Percentiles rank a stretch among this genome's conserved stretches.
Conservation (phyloP, 75 land plant genomes). For the Picea sitchensis region DNA sequence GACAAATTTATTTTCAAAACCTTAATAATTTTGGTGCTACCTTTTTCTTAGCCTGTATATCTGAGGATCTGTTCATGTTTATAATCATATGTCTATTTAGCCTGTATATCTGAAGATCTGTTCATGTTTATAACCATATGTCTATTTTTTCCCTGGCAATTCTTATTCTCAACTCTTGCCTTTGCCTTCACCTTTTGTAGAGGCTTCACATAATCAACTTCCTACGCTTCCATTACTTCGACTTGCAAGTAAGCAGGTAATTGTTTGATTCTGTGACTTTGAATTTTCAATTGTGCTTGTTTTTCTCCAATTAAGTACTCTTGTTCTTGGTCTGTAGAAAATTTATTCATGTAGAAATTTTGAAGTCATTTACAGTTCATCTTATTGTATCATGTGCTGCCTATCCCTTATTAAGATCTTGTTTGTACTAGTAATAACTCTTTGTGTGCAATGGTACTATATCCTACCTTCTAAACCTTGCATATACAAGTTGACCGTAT, state of each 20-base stretch:
- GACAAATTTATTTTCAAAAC: neutral
- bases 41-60: constrained; percentile 6
- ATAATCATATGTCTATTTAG: neutral
- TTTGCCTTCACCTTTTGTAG: constrained; percentile 26
- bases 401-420: neutral
- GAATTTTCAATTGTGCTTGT: neutral
- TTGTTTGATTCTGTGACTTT: neutral
- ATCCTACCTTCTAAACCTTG: too few species aligned
- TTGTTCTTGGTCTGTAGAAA: neutral
- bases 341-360: neutral
- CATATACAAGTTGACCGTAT: too few species aligned
- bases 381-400: neutral
- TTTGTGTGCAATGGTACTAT: too few species aligned
- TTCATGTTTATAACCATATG: neutral
- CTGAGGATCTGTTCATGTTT: neutral
- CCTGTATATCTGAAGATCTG: neutral
- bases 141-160: neutral
- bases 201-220: constrained; percentile 82
- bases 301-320: neutral
- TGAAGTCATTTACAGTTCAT: neutral
- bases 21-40: constrained; percentile 2
- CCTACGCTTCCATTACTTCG: constrained; percentile 69
- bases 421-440: neutral
- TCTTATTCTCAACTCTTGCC: neutral
- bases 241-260: constrained; percentile 63